These are phyloP conservation scores for Dactylellina cionopaga DNA, from an alignment of 2,329 filamentous ascomycete genomes.

Conservation along the genomic window DNA sequence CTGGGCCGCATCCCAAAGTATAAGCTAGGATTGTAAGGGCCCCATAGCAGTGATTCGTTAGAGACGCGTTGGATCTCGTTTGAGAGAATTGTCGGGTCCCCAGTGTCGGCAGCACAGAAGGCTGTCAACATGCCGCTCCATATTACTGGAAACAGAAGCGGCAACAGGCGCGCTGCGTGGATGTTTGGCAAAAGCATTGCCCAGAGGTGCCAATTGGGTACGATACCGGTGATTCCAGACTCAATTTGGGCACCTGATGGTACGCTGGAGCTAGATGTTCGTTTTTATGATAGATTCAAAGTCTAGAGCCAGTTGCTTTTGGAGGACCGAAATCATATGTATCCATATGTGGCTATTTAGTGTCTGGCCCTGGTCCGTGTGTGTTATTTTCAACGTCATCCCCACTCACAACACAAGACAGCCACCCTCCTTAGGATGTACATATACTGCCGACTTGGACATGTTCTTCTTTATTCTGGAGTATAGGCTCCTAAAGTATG, in stretches of 20 bases:
- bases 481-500: no score
- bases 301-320: no score
- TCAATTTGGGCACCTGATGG: background rate
- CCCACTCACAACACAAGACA: no score
- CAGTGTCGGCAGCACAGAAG: slow-evolving; percentile 10
- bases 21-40: slow-evolving; percentile 89
- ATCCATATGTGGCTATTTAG: no score
- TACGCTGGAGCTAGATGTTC: background rate
- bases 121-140: background rate
- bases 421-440: no score
- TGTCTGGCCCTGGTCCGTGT: no score
- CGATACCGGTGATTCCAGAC: background rate
- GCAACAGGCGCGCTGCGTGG: background rate
- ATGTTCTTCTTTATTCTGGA: no score
- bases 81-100: slow-evolving; percentile 34
- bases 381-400: no score
- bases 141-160: background rate
- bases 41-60: slow-evolving; percentile 93
- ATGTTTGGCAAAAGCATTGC: slow-evolving; percentile 18
- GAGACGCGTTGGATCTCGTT: slow-evolving; percentile 45
- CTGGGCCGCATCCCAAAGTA: slow-evolving; percentile 92
- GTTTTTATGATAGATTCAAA: no score
- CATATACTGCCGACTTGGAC: no score
- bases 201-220: no score
- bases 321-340: no score